A percentile compares a stretch with the other conserved stretches of the same genome.
Conservation (phyloP, 176 grass and related monocot genomes). For the Hordeum marinum region DNA sequence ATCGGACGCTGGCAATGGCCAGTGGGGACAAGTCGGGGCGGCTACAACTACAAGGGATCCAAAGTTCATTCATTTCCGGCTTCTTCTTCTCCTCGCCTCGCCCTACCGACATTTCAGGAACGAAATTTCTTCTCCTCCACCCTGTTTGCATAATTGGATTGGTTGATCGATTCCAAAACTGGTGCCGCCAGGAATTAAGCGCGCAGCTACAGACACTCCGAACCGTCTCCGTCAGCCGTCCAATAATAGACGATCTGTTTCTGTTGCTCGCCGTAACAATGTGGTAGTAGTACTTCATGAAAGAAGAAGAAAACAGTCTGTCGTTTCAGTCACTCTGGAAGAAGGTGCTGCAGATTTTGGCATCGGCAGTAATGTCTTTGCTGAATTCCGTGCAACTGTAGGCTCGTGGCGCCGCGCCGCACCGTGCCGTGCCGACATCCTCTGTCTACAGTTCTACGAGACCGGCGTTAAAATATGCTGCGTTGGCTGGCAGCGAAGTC, state of each 20-base stretch:
- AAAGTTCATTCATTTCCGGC: background rate
- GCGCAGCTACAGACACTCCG: background rate
- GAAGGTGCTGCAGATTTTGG: background rate
- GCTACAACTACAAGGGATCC: slow-evolving; percentile 16
- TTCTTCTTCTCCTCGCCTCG: background rate
- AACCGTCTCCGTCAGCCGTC: background rate
- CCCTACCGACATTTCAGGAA: background rate
- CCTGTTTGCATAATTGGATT: background rate
- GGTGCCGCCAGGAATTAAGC: background rate
- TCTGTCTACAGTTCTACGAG: background rate
- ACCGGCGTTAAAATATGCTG: slow-evolving; percentile 9
- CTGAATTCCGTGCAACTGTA: slow-evolving; percentile 9
- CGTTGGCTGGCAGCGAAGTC: background rate
- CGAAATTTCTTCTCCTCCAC: background rate
- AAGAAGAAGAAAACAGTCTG: background rate
- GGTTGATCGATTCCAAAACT: background rate
- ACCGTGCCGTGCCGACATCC: slow-evolving; percentile 28
- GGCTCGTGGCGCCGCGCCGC: slow-evolving; percentile 17
- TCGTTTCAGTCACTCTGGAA: background rate
- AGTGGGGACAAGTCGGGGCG: background rate
- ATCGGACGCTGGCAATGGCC: slow-evolving; percentile 3
- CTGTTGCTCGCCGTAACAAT: background rate
- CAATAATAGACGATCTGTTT: background rate
- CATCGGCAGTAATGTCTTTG: background rate
- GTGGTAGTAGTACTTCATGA: too few relatives aligned